Evolutionary conservation across 306 rosid species (phyloP).

Genomic region (Quercus ilex): DNA sequence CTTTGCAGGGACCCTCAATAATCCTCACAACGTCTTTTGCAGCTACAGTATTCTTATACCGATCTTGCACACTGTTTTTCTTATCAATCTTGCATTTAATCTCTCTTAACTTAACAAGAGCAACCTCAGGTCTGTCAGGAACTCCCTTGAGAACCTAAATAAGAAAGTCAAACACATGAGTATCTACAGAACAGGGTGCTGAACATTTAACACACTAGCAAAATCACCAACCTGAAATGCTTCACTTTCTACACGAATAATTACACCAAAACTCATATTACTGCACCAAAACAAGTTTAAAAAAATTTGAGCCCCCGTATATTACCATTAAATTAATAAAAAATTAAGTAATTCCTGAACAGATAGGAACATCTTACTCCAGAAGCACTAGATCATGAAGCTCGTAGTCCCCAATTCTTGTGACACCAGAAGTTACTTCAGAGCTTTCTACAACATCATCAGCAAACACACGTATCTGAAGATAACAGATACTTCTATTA

Average conservation of each 20-base stretch:
- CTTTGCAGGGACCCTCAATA: conserved; percentile 86
- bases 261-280: conserved; percentile 84
- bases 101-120: conserved; percentile 81
- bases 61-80: conserved; percentile 78
- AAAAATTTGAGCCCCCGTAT: background rate
- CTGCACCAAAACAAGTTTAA: conserved; percentile 51
- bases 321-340: background rate
- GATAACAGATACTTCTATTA: conserved; percentile 21
- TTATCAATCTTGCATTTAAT: conserved; percentile 87
- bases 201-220: background rate
- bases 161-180: conserved; percentile 19
- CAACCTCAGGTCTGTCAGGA: conserved; percentile 87
- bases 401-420: conserved; percentile 91
- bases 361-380: conserved; percentile 54
- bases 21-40: conserved; percentile 87
- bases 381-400: conserved; percentile 96
- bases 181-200: background rate
- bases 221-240: conserved; percentile 78
- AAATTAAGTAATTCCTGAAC: background rate
- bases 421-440: conserved; percentile 90
- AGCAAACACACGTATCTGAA: conserved; percentile 91
- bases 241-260: conserved; percentile 94
- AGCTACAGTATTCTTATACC: conserved; percentile 66
- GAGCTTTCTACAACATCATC: conserved; percentile 99
- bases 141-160: conserved; percentile 89